These are phyloP conservation scores for Flaveria trinervia DNA, from an alignment of 129 eudicot genomes.

Conservation along the genomic window DNA sequence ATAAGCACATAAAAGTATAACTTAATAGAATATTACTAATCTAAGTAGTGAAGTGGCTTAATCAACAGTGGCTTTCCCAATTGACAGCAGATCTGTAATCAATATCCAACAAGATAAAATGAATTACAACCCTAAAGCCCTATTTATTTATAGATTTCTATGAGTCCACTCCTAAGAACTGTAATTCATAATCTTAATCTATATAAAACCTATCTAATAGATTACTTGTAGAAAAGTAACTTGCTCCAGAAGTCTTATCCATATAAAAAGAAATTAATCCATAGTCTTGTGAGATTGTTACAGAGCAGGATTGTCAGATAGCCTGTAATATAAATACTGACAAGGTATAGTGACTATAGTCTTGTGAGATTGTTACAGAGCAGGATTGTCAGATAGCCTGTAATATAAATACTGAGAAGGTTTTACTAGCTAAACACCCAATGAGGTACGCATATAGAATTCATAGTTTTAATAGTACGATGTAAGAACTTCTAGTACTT, in stretches of 20 bases:
- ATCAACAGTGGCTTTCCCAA: background rate
- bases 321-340: background rate
- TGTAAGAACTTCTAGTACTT: background rate
- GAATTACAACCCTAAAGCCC: background rate
- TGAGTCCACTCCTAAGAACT: background rate
- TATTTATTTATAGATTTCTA: background rate
- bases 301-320: background rate
- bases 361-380: background rate
- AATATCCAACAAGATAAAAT: background rate
- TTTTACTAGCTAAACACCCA: background rate
- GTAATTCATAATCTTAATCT: background rate
- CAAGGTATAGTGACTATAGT: background rate
- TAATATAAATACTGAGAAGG: background rate
- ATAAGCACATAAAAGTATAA: background rate
- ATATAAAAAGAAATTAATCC: background rate
- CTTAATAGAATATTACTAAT: constrained; percentile 10
- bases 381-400: background rate
- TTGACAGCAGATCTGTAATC: background rate
- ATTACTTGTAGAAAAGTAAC: background rate
- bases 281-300: background rate
- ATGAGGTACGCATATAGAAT: background rate
- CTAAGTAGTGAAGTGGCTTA: background rate
- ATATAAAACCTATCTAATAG: background rate
- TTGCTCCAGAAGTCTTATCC: background rate
- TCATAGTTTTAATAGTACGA: background rate